Evolutionary conservation across 176 grass and related monocot species (phyloP), one percentile per base, ranked within the genome.

Genomic region (Melocanna baccifera): DNA sequence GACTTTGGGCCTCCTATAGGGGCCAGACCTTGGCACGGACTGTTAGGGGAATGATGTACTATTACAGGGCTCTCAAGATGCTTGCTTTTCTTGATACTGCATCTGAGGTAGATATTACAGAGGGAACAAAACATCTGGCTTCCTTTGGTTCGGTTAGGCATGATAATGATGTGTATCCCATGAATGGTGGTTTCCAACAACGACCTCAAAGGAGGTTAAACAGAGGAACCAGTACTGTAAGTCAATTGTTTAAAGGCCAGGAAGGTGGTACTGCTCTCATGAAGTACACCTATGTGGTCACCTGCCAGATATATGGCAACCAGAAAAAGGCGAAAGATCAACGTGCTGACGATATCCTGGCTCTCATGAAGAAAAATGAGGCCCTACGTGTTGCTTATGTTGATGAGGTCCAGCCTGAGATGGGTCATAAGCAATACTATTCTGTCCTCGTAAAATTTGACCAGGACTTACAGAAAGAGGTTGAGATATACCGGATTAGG

Each of bases 41-140:
- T 43, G 96, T 95, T 37, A 89, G 96, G 77, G 96, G 96, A 82
- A 98, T 98, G 96, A 98, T 98, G 96, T 98, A 98, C 87, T 95
- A 98, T 50, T 90, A 98, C 91, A 98, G 87, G 74, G 91, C 96
- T 87, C 96, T 98, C 63, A 98, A 98, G 89, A 98, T 98, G 91
- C 91, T 98, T 79, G 75, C 93, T 34, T 98, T 95, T 89, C 89
- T 98, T 67, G 96, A 98, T 88, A 89, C 86, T 69, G 96, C 96
- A 36, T 98, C 96, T 4, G 96, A 98, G 86, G 84, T 95, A 67
- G 96, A 90, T 46, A 90, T 98, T 80, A 90, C 85, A 19, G 89
- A 93, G 18, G 96, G 96, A 19, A 94, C 96, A 46, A 90, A 87
- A 77, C 87, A 76, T 41, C 87, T 98, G 51, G 87, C 93, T 84